Base-by-base conservation (phyloP, 176 grass and related monocot genomes). In the Panicum miliaceum region DNA sequence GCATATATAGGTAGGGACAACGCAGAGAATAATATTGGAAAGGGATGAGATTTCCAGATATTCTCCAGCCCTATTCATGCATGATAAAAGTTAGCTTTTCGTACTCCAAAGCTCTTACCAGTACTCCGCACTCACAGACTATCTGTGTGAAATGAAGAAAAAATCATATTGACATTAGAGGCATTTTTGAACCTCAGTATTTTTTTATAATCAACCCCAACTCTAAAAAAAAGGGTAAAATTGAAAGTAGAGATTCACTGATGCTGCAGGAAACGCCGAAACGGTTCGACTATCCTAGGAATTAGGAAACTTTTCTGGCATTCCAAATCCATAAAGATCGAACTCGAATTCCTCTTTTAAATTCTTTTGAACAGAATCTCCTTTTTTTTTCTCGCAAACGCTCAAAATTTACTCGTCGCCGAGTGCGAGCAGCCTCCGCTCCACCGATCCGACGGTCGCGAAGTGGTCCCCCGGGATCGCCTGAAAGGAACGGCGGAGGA, bases 401-500 rank as follows among this genome's bases (percentile, higher is more conserved):
- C 6, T 71, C 41, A 46, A 71, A 74, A 9, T 5, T 10, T 34
- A 59, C 26, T 14, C 6, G 50, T 75, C 50, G 72, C 29, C 50
- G 35, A 74, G 48, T 1, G 6, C 26, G 3, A 74, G 45, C 25
- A 29, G 12, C 71, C 15, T 25, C 27, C 41, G 22, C 11, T 10
- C 18, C 18, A 3, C 16, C 12, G 72, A 75, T 75, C 72, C 4
- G 50, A 75, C 50, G 72, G 72, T n/a, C 10, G 9, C 3, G 29
- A 75, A 75, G 50, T 56, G 48, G 50, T 29, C 18, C 29, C 37
- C 72, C 72, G 27, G 0, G 71, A 74, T 35, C 71, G 47, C 27
- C 2, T 75, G 71, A 75, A 35, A 36, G 26, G 47, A 53, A 75
- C 71, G 71, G 48, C 71, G 71, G 47, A 54, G 71, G 71, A 12